Percentiles rank a stretch among this genome's conserved stretches.
These are phyloP conservation scores for Eremothecium coryli DNA, from an alignment of 1,139 yeast species.

Conservation along the genomic window DNA sequence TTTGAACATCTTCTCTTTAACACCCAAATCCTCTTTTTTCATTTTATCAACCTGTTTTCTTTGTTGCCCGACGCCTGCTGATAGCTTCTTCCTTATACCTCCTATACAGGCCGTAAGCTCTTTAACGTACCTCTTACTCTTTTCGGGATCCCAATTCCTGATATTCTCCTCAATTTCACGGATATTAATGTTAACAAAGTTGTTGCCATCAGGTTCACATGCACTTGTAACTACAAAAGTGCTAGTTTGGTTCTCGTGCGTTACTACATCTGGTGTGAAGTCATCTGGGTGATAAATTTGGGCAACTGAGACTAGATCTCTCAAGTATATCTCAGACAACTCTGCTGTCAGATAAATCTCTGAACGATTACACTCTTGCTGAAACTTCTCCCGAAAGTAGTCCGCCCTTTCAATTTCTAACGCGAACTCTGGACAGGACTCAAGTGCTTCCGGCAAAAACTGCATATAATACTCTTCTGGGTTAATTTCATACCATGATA, in stretches of 20 bases:
- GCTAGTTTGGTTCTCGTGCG: slow-evolving; percentile 4
- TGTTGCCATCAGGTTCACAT: slow-evolving; percentile 16
- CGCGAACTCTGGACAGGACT: slow-evolving; percentile 8
- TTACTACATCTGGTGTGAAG: slow-evolving; percentile 6
- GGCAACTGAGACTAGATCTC: slow-evolving; percentile 20
- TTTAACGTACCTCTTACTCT: slow-evolving; percentile 22
- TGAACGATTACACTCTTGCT: slow-evolving; percentile 17
- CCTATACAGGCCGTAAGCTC: slow-evolving; percentile 6
- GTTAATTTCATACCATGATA: slow-evolving; percentile 24
- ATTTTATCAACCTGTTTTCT: background rate
- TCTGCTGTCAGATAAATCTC: slow-evolving; percentile 29
- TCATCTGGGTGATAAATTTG: slow-evolving; percentile 13
- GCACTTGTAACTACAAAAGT: slow-evolving; percentile 16
- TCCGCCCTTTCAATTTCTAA: slow-evolving; percentile 6
- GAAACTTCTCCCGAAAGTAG: slow-evolving; percentile 15
- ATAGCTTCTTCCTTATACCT: background rate
- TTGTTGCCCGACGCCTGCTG: background rate
- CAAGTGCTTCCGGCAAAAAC: slow-evolving; percentile 12
- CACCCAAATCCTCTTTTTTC: background rate
- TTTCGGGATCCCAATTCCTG: slow-evolving; percentile 19
- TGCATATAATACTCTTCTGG: slow-evolving; percentile 15
- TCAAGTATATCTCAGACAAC: slow-evolving; percentile 24
- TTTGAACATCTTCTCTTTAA: background rate
- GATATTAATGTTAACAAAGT: slow-evolving; percentile 18
- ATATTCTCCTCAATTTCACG: slow-evolving; percentile 14